Evolutionary conservation across 805 yeast species (phyloP), one percentile per base, ranked within the genome.

Genomic region (Wickerhamiella parazyma): DNA sequence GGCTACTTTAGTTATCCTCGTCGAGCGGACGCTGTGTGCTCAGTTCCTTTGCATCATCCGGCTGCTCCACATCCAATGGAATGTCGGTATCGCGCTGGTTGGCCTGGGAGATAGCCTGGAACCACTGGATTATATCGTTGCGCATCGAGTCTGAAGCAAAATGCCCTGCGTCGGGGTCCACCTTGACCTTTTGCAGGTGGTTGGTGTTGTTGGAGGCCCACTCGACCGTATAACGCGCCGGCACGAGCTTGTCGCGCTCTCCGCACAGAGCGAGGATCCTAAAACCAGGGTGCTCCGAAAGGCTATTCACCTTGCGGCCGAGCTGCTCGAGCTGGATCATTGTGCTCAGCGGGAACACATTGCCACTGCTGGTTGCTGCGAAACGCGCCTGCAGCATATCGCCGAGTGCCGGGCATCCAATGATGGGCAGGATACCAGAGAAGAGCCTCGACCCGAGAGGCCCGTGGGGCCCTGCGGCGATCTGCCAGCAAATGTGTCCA

Each of bases 401-500:
- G 9, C 71, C 57, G 46, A 75, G 56, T 45, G 69, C 69, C 7
- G 69, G 64, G 45, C 71, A 63, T 3, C 78, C 78, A 38, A 76
- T 62, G 20, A 73, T 63, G 1, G 79, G 78, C 33, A 69, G 67
- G 12, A 69, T 62, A 2, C 55, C 58, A 7, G 16, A n/a, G 29
- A 42, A 19, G 38, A 41, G 22, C 42, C 41, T 25, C 33, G 46
- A 22, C 63, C 62, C 12, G 59, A 56, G 10, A 41, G 14, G 68
- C 66, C 41, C 63, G 55, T 3, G 72, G 69, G 50, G 64, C 61
- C 47, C 38, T 57, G 52, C 17, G 65, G 74, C 55, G 58, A 65
- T 50, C 69, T 56, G 57, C 62, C 72, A 71, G 24, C 69, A 62
- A n/a, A 69, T 62, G 55, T 76, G 79, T 0, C 75, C 81, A 2